A percentile compares a stretch with the other conserved stretches of the same genome.
These are phyloP conservation scores for Kappamyces sp. DNA, from an alignment of 192 early-diverging fungal genomes.

Conservation along the genomic window DNA sequence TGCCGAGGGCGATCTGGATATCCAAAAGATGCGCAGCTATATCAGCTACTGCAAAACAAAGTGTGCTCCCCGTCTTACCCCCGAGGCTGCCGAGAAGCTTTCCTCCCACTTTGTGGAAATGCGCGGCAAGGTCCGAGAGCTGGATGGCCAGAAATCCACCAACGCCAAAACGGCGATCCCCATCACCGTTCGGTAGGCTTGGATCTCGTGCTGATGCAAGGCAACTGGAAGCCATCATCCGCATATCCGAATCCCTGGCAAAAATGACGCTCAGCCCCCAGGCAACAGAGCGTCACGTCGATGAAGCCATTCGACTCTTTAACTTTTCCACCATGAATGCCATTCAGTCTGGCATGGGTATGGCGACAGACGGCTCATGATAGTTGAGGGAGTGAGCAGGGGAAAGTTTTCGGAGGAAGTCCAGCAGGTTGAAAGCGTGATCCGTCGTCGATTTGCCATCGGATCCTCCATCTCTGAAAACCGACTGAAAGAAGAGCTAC, in stretches of 20 bases:
- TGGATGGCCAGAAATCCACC: conserved; percentile 61
- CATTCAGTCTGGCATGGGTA: conserved; percentile 79
- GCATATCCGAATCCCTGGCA: conserved; percentile 95
- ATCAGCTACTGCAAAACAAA: conserved; percentile 93
- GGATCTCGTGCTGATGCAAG: conserved; percentile 24
- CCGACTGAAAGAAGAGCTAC: conserved; percentile 59
- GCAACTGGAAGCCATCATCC: conserved; percentile 97
- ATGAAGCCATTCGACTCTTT: conserved; percentile 97
- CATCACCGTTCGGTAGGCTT: conserved; percentile 80
- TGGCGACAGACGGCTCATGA: not conserved
- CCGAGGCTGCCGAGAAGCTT: conserved; percentile 87
- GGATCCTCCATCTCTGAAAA: conserved; percentile 63
- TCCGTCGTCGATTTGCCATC: conserved; percentile 79
- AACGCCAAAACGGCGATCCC: conserved; percentile 66
- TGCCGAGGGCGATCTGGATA: conserved; percentile 79
- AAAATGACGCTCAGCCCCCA: conserved; percentile 85
- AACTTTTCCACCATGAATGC: conserved; percentile 97
- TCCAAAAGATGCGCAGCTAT: conserved; percentile 93
- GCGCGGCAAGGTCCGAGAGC: conserved; percentile 71
- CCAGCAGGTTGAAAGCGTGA: conserved; percentile 72
- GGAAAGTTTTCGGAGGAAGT: conserved; percentile 70
- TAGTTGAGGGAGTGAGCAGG: conserved; percentile 75
- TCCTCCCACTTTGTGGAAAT: conserved; percentile 90
- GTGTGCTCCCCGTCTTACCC: conserved; percentile 88
- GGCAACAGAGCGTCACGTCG: conserved; percentile 84